Percentiles rank a stretch among this genome's conserved stretches.
Evolutionary conservation across 2,329 filamentous ascomycete genomes (phyloP).

Genomic region (Rutstroemia sp.): DNA sequence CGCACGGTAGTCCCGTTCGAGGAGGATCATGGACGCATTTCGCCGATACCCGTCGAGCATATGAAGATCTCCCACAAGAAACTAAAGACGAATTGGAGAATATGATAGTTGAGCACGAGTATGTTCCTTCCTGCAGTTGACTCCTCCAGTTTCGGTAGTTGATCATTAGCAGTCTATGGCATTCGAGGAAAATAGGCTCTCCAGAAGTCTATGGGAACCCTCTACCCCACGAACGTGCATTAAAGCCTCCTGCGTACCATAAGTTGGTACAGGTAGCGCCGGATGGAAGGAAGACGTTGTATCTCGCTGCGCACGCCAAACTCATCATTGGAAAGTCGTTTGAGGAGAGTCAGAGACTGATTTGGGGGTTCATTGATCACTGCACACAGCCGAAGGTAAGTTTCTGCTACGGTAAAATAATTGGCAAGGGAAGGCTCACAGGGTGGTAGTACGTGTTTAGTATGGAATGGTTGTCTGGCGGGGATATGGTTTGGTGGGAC

Average conservation of each 20-base stretch:
- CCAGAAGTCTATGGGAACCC: neutral
- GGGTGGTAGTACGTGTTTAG: neutral
- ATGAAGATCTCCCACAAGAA: neutral
- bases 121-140: neutral
- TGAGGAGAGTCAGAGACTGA: neutral
- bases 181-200: neutral
- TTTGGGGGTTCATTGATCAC: neutral
- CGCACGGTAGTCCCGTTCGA: neutral
- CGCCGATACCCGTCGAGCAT: neutral
- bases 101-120: neutral
- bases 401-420: neutral
- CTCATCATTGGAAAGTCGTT: neutral
- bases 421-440: too few species aligned
- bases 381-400: neutral
- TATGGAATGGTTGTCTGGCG: neutral
- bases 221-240: neutral
- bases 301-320: neutral
- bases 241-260: neutral
- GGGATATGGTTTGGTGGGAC: neutral
- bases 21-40: neutral
- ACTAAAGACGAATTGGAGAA: neutral
- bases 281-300: neutral
- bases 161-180: neutral
- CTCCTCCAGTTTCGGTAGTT: neutral
- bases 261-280: neutral